Evolutionary conservation across 164 flowering plant species (phyloP).

Genomic region (Berberis vulgaris): DNA sequence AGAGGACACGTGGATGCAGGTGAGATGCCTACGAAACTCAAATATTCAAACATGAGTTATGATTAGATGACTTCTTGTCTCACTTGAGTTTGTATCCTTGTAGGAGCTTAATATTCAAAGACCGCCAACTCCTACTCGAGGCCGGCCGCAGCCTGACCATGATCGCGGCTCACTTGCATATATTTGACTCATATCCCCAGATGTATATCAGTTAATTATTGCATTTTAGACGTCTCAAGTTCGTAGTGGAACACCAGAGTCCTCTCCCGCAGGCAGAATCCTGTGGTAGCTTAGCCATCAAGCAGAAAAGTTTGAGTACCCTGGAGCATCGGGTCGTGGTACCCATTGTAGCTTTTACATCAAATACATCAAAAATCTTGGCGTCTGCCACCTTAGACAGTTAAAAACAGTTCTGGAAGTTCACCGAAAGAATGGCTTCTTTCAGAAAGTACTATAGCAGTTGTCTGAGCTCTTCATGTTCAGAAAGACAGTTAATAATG

Average conservation of each 20-base stretch:
- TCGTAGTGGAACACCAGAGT: not conserved
- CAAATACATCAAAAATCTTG: too few relatives aligned
- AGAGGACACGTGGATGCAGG: slow-evolving; percentile 98
- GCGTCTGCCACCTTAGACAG: too few relatives aligned
- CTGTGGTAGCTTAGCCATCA: not conserved
- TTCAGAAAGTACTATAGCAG: too few relatives aligned
- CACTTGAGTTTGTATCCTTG: slow-evolving; percentile 1
- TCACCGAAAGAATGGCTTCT: too few relatives aligned
- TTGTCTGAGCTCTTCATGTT: too few relatives aligned
- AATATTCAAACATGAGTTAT: not conserved
- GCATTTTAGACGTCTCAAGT: not conserved
- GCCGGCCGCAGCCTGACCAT: slow-evolving; percentile 87
- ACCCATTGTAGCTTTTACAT: too few relatives aligned
- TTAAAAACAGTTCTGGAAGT: too few relatives aligned
- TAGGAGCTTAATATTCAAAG: slow-evolving; percentile 96
- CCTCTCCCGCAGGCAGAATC: not conserved
- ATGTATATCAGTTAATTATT: not conserved
- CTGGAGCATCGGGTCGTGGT: too few relatives aligned
- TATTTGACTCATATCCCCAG: slow-evolving; percentile 30
- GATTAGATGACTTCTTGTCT: not conserved
- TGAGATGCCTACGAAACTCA: slow-evolving; percentile 4
- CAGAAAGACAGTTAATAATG: too few relatives aligned
- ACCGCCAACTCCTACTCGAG: slow-evolving; percentile 96
- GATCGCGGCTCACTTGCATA: slow-evolving; percentile 90
- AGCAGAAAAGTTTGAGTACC: too few relatives aligned